Percentiles rank a stretch among this genome's conserved stretches.
Conservation (phyloP, 495 filamentous ascomycete genomes). For the Xylaria telfairii region DNA sequence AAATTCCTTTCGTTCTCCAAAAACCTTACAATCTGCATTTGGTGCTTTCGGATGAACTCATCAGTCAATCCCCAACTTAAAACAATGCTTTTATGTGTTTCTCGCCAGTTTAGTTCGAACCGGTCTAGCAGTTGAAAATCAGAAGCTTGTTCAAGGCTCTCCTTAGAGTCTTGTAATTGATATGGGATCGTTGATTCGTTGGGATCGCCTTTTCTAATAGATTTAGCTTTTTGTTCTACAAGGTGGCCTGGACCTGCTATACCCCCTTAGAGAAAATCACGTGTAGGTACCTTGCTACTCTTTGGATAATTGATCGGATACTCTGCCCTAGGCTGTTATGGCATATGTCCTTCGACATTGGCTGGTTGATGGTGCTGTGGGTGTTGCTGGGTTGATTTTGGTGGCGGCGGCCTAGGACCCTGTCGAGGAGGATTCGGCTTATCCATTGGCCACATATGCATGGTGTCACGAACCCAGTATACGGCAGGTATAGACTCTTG, state of each 20-base stretch:
- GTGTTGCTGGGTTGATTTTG: background rate
- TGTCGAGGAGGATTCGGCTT: background rate
- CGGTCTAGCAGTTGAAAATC: background rate
- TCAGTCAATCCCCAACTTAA: background rate
- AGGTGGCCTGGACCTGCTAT: background rate
- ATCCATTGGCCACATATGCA: slow-evolving; percentile 11
- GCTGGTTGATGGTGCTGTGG: background rate
- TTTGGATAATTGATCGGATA: background rate
- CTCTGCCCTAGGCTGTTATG: too few relatives aligned
- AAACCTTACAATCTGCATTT: background rate
- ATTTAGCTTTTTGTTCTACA: background rate
- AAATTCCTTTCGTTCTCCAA: background rate
- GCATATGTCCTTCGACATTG: too few relatives aligned
- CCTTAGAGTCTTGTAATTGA: background rate
- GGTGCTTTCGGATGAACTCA: slow-evolving; percentile 3
- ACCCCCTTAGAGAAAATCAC: background rate
- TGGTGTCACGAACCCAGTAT: too few relatives aligned
- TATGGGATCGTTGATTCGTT: background rate
- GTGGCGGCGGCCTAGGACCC: background rate
- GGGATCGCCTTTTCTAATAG: background rate
- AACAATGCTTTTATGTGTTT: background rate
- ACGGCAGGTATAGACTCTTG: too few relatives aligned
- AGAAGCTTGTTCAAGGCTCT: background rate
- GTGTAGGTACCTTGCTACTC: background rate
- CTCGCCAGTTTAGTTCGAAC: background rate